Base-by-base conservation (phyloP, 2,329 filamentous ascomycete species). In the Cladobotryum mycophilum region DNA sequence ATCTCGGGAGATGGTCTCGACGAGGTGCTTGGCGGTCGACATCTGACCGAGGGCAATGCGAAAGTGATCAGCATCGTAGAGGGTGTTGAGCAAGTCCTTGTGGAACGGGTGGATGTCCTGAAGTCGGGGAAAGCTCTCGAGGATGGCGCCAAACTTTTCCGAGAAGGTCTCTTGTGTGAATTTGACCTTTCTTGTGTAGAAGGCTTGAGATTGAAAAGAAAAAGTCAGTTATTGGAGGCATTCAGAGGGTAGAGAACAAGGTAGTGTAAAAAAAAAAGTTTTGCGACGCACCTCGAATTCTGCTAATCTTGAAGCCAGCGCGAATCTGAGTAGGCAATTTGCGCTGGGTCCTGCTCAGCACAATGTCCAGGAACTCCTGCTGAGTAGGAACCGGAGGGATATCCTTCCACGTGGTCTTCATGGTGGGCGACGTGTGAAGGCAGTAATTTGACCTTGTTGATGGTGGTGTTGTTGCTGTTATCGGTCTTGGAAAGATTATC, bases 21-120 rank as follows among this genome's bases (percentile, higher is more conserved):
- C 95, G 58, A 97, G 76, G 65, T 95, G 88, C 76, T 96, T 97
- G 47, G 93, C 93, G 4, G 93, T 97, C 41, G 90, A 95, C 42
- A 99, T 76, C 71, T 97, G 93, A 54, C 93, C 95, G 35, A 99
- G 86, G 35, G 95, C 93, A 63, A 99, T 97, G 62, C 88, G 84
- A 77, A 97, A 97, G 69, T 96, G 90, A 76, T 99, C 92, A 69
- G 89, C 89, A 82, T 96, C 92, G 77, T 97, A 99, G 42, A 99
- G 85, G 17, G 93, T 97, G 75, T 99, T 97, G 74, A 99, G 86
- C 35, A 74, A 85, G 63, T 77, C 73, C 74, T 75, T 80, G 82
- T 86, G 91, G 77, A 96, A 96, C 48, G 92, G 91, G 68, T 96
- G 92, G 67, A 96, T 92, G 67, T 99, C 93, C 67, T 89, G 85